Evolutionary conservation across 2,329 filamentous ascomycete genomes (phyloP).

Genomic region (Colletotrichum scovillei): DNA sequence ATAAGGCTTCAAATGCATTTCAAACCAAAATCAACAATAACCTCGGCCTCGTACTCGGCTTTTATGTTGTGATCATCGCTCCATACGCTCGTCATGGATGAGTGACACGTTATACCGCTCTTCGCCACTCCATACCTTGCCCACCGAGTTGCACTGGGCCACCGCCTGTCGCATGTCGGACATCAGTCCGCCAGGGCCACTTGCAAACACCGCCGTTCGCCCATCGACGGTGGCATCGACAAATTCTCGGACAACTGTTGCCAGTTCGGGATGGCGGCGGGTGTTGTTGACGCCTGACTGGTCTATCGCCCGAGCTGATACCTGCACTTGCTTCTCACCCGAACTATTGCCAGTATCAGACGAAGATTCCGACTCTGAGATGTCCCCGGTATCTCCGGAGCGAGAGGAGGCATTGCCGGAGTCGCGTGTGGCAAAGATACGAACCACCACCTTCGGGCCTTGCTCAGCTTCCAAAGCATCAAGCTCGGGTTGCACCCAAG

Average conservation of each 20-base stretch:
- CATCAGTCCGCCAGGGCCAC: slow-evolving; percentile 70
- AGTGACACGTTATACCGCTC: slow-evolving; percentile 66
- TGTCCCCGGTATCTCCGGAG: slow-evolving; percentile 38
- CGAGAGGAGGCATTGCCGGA: slow-evolving; percentile 27
- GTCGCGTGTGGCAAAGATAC: slow-evolving; percentile 71
- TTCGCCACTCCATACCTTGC: slow-evolving; percentile 68
- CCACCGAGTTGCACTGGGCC: slow-evolving; percentile 62
- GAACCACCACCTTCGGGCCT: slow-evolving; percentile 60
- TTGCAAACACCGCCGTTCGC: slow-evolving; percentile 67
- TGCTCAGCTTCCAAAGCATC: slow-evolving; percentile 51
- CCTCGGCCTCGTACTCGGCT: no score
- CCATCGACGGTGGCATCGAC: slow-evolving; percentile 58
- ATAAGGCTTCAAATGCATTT: neutral
- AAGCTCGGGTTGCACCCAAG: slow-evolving; percentile 70
- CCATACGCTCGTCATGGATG: slow-evolving; percentile 70
- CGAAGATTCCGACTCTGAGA: slow-evolving; percentile 18
- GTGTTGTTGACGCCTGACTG: slow-evolving; percentile 27
- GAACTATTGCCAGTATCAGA: slow-evolving; percentile 19
- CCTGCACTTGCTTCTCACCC: slow-evolving; percentile 40
- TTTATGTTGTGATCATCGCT: no score
- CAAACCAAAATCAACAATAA: neutral
- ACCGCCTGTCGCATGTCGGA: slow-evolving; percentile 66
- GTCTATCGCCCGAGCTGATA: slow-evolving; percentile 35
- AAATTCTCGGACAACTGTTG: slow-evolving; percentile 59
- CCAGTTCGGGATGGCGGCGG: slow-evolving; percentile 58